Evolutionary conservation across 23 red algal species (phyloP).

Genomic region (Gracilaria vermiculophylla): DNA sequence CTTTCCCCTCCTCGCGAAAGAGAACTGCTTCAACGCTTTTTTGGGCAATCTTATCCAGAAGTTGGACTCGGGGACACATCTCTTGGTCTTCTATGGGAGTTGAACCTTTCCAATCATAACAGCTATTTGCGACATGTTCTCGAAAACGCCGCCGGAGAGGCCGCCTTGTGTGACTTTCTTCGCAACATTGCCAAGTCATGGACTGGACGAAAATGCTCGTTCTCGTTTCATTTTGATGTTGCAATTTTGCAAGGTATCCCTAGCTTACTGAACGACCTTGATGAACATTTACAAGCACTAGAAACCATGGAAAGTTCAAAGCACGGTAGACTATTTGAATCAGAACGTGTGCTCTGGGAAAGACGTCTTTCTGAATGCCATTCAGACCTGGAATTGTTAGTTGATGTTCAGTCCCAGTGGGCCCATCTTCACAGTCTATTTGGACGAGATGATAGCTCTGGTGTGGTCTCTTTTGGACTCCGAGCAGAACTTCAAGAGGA

Average conservation of each 20-base stretch:
- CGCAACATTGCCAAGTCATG: constrained; percentile 17
- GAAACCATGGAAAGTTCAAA: constrained; percentile 53
- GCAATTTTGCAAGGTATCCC: constrained; percentile 52
- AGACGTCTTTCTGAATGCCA: constrained; percentile 44
- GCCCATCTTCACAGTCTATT: constrained; percentile 58
- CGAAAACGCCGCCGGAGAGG: constrained; percentile 50
- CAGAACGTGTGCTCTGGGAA: constrained; percentile 58
- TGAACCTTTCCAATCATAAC: neutral
- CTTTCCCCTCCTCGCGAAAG: constrained; percentile 49
- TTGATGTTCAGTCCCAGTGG: constrained; percentile 73
- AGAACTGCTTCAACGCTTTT: constrained; percentile 47
- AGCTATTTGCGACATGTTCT: constrained; percentile 36
- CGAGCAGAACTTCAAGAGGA: constrained; percentile 51
- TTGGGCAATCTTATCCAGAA: constrained; percentile 32
- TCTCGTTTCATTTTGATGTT: constrained; percentile 23
- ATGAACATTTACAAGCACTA: constrained; percentile 67
- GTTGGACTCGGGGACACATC: neutral
- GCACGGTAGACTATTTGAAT: constrained; percentile 62
- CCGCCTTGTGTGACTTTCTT: constrained; percentile 39
- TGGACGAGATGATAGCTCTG: neutral
- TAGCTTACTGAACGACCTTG: constrained; percentile 37
- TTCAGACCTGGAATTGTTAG: constrained; percentile 37
- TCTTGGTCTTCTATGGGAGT: constrained; percentile 41
- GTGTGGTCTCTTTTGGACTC: constrained; percentile 16
- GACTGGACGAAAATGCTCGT: constrained; percentile 31